Evolutionary conservation across 2,329 filamentous ascomycete species (phyloP).

Genomic region (Cytospora chrysosperma): DNA sequence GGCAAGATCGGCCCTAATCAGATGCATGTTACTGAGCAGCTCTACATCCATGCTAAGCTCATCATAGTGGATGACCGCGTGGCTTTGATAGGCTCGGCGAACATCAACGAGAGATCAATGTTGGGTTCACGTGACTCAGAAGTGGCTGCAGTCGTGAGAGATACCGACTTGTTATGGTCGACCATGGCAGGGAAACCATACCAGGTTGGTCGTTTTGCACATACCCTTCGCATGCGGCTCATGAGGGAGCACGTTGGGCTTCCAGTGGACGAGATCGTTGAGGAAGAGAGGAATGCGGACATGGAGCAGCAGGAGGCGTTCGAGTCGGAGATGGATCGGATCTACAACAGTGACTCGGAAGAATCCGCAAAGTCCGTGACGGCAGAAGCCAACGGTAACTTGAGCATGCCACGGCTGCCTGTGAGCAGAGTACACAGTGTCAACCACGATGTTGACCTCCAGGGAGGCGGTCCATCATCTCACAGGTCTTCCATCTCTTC

Average conservation of each 20-base stretch:
- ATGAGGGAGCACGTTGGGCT: conserved; percentile 98
- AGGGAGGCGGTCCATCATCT: conserved; percentile 34
- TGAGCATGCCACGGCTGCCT: conserved; percentile 8
- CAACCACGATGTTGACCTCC: conserved; percentile 70
- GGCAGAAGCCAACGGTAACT: conserved; percentile 13
- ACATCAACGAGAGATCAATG: conserved; percentile 98
- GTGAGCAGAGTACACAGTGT: conserved; percentile 58
- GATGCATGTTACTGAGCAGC: conserved; percentile 85
- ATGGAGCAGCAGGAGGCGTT: conserved; percentile 55
- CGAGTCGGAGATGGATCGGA: conserved; percentile 60
- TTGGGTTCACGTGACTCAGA: conserved; percentile 89
- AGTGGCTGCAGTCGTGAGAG: conserved; percentile 82
- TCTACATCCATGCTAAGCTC: conserved; percentile 97
- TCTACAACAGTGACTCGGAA: conserved; percentile 53
- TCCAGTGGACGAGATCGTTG: conserved; percentile 86
- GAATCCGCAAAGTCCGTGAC: conserved; percentile 10
- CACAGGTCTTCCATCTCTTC: conserved; percentile 36
- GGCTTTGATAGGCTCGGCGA: conserved; percentile 92
- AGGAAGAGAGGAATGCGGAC: conserved; percentile 71
- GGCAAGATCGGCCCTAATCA: conserved; percentile 83
- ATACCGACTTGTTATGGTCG: conserved; percentile 89
- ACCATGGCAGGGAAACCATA: conserved; percentile 90
- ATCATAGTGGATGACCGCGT: conserved; percentile 95
- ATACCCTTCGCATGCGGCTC: conserved; percentile 85
- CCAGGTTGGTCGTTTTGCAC: conserved; percentile 86